Evolutionary conservation across 768 basidiomycete genomes (phyloP), one percentile per base, ranked within the genome.

Genomic region (Auricularia heimuer): DNA sequence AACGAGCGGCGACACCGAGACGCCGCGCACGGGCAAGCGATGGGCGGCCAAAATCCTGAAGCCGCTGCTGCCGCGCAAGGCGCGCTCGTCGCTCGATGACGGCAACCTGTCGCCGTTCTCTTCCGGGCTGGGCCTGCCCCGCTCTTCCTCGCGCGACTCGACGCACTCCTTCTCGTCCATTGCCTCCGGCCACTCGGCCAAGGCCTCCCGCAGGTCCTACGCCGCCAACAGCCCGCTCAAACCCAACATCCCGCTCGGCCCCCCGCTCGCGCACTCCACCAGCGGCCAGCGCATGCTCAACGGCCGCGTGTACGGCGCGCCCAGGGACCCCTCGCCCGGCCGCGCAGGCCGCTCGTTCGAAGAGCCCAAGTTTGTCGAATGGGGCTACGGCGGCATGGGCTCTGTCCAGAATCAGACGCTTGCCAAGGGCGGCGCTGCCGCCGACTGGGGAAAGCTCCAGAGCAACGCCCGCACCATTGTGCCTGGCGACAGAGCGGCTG

Each of bases 321-420:
- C 69, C 34, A 69, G 70, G 61, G 16, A 39, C 44, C 14, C 54
- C 11, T 65, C 35, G 7, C 54, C 56, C 1, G 35, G 10, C 24
- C 62, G 56, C 33, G 21, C 65, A 3, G 36, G 21, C 42, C 69
- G 71, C 71, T 18, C 34, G 7, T 24, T 85, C 35, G 83, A 86
- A 0, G 89, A 91, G 67, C 88, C 89, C 37, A 88, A 88, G 71
- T 95, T 95, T 69, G 90, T 93, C 16, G 93, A 95, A 74, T 95
- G 93, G 93, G 93, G 93, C 0, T 90, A 89, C 65, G 90, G 90
- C 37, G 90, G 90, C 2, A 88, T 93, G 87, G 92, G 92, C 34
- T 82, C 81, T 42, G 79, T 80, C 1, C 62, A 71, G 2, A 71
- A 70, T 29, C 56, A 34, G 56, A 29, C 14, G 16, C 56, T 60